These are phyloP conservation scores for Fusarium ramigenum DNA, from an alignment of 2,329 filamentous ascomycete species.

Conservation along the genomic window DNA sequence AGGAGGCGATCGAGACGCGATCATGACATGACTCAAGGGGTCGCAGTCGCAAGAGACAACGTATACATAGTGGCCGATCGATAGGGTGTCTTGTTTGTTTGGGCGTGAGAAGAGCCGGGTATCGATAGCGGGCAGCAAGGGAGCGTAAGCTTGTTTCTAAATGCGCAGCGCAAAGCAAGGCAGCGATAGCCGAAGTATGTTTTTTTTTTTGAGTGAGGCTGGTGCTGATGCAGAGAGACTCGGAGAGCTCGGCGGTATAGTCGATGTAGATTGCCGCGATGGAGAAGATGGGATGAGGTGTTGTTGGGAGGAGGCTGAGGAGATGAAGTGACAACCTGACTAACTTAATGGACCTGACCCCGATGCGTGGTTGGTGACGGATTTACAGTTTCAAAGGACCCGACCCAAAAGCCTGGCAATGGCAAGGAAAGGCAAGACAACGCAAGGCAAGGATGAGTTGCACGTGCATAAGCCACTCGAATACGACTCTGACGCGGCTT, in stretches of 20 bases:
- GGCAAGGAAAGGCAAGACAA: background rate
- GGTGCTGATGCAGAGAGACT: background rate
- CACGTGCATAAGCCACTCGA: conserved; percentile 34
- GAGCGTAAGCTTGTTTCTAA: conserved; percentile 15
- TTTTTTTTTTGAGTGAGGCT: conserved; percentile 3
- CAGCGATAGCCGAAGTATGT: conserved; percentile 5
- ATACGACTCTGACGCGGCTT: conserved; percentile 18
- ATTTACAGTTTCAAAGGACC: conserved; percentile 37
- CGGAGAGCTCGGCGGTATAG: conserved; percentile 6
- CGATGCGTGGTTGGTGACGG: conserved; percentile 31
- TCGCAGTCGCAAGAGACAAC: conserved; percentile 32
- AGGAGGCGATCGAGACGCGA: conserved; percentile 36
- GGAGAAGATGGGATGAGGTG: background rate
- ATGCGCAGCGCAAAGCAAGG: conserved; percentile 7
- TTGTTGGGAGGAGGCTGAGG: conserved; percentile 32
- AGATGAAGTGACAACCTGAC: conserved; percentile 16
- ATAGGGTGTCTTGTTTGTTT: conserved; percentile 15
- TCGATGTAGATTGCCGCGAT: conserved; percentile 5
- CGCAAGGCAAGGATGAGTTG: conserved; percentile 26
- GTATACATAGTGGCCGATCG: conserved; percentile 36
- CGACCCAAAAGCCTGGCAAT: conserved; percentile 20
- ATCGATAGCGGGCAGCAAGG: conserved; percentile 29
- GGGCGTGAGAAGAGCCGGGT: conserved; percentile 10
- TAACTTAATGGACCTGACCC: conserved; percentile 5
- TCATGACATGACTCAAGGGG: conserved; percentile 44